phyloP scores from a whole-genome alignment of 2,329 filamentous ascomycete species.

The Botrytis cinerea region DNA sequence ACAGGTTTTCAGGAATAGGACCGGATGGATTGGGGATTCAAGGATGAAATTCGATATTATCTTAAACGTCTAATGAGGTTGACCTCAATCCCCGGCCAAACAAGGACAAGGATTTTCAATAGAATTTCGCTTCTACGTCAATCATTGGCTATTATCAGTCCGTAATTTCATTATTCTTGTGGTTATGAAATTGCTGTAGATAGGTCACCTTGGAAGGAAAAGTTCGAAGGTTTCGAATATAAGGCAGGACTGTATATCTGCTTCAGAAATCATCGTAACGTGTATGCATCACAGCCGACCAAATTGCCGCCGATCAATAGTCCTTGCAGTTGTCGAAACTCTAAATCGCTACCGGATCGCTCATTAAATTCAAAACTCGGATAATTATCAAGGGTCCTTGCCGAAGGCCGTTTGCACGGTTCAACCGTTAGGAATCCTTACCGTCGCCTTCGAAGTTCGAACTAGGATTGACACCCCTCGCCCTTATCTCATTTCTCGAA shows the following conservation, averaged over 20 bases:
- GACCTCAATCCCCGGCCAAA: conserved; percentile 3
- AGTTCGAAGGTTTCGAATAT: background rate
- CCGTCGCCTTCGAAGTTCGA: background rate
- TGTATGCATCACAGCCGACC: background rate
- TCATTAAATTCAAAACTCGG: conserved; percentile 19
- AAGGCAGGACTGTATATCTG: background rate
- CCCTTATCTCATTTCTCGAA: conserved; percentile 12
- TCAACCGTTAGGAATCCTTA: conserved; percentile 23
- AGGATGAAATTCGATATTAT: conserved; percentile 20
- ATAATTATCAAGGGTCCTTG: conserved; percentile 22
- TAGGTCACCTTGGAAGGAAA: background rate
- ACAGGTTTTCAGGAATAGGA: conserved; percentile 1
- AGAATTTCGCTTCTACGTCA: conserved; percentile 8
- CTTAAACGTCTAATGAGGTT: conserved; percentile 20
- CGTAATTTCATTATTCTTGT: conserved; percentile 15
- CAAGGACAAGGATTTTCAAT: conserved; percentile 18
- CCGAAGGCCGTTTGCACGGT: conserved; percentile 22
- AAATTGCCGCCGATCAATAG: conserved; percentile 12
- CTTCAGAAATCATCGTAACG: background rate
- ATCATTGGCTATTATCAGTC: background rate
- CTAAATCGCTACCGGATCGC: conserved; percentile 21
- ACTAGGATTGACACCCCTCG: background rate
- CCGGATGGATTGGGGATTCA: conserved; percentile 7
- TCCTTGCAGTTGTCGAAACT: conserved; percentile 18
- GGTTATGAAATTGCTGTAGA: background rate